Evolutionary conservation across 768 basidiomycete genomes (phyloP).

Genomic region (Kwoniella heveanensis): DNA sequence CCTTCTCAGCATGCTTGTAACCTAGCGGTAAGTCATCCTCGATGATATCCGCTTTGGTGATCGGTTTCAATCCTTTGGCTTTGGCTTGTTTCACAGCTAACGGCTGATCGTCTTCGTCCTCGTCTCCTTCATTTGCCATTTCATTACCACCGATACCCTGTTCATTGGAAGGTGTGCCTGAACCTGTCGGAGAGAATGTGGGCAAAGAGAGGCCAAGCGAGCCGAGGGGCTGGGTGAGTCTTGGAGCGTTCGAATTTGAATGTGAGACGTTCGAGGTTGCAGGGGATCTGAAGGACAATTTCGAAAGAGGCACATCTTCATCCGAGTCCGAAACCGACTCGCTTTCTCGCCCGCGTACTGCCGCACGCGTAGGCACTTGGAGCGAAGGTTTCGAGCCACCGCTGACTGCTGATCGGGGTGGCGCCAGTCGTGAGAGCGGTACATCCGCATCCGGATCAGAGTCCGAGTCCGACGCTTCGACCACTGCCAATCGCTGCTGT

Average conservation of each 20-base stretch:
- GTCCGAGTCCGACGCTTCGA: slow-evolving; percentile 17
- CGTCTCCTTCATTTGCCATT: too few species aligned
- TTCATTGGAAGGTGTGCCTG: neutral
- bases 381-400: neutral
- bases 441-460: slow-evolving; percentile 37
- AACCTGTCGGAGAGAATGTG: neutral
- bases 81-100: slow-evolving; percentile 36
- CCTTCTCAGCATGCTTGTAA: slow-evolving; percentile 40
- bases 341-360: neutral
- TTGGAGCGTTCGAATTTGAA: slow-evolving; percentile 1
- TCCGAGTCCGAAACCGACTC: slow-evolving; percentile 17
- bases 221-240: slow-evolving; percentile 5
- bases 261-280: neutral
- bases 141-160: slow-evolving; percentile 12
- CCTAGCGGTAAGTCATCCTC: slow-evolving; percentile 54
- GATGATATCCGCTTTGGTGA: slow-evolving; percentile 24
- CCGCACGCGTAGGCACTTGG: too few species aligned
- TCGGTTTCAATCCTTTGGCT: slow-evolving; percentile 15
- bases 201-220: slow-evolving; percentile 10
- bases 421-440: slow-evolving; percentile 47
- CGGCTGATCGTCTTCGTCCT: slow-evolving; percentile 53
- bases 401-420: neutral
- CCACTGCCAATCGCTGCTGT: neutral
- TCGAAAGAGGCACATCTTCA: slow-evolving; percentile 22
- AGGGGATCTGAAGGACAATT: slow-evolving; percentile 5